These are phyloP conservation scores for Monilinia fructicola DNA, from an alignment of 2,329 filamentous ascomycete genomes.

Conservation along the genomic window DNA sequence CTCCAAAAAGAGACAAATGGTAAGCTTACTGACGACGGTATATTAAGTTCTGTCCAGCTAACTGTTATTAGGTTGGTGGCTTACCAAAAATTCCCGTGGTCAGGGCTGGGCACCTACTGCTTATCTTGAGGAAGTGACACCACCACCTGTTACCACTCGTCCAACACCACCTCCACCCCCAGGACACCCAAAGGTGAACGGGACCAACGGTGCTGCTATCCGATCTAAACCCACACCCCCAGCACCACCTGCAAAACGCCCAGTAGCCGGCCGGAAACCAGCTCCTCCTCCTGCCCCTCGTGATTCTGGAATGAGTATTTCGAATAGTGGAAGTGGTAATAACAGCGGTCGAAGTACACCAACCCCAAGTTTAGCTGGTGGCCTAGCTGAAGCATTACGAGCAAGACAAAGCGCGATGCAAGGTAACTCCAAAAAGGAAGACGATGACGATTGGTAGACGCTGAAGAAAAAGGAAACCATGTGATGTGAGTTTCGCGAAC, in stretches of 20 bases:
- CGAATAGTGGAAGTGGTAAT: conserved; percentile 52
- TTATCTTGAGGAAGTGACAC: conserved; percentile 82
- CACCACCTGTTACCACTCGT: conserved; percentile 50
- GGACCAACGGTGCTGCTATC: conserved; percentile 42
- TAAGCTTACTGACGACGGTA: conserved; percentile 49
- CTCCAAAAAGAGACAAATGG: conserved; percentile 95
- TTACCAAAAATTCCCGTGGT: conserved; percentile 70
- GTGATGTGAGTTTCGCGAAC: neutral
- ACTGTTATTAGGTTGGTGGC: conserved; percentile 79
- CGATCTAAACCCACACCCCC: conserved; percentile 40
- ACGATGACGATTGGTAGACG: conserved; percentile 41
- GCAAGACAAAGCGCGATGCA: conserved; percentile 70
- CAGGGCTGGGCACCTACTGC: conserved; percentile 94
- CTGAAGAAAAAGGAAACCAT: neutral
- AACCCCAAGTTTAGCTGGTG: conserved; percentile 69
- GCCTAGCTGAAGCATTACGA: conserved; percentile 74
- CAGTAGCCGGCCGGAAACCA: conserved; percentile 68
- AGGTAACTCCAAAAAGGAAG: conserved; percentile 48
- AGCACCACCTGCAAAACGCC: conserved; percentile 69
- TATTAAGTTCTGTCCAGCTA: conserved; percentile 37
- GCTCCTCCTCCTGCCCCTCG: conserved; percentile 64
- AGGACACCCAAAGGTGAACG: conserved; percentile 40
- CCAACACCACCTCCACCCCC: conserved; percentile 55
- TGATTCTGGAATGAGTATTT: conserved; percentile 67
- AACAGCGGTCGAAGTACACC: conserved; percentile 70